These are phyloP conservation scores for Vinca major DNA, from an alignment of 305 asterid species.

Conservation along the genomic window DNA sequence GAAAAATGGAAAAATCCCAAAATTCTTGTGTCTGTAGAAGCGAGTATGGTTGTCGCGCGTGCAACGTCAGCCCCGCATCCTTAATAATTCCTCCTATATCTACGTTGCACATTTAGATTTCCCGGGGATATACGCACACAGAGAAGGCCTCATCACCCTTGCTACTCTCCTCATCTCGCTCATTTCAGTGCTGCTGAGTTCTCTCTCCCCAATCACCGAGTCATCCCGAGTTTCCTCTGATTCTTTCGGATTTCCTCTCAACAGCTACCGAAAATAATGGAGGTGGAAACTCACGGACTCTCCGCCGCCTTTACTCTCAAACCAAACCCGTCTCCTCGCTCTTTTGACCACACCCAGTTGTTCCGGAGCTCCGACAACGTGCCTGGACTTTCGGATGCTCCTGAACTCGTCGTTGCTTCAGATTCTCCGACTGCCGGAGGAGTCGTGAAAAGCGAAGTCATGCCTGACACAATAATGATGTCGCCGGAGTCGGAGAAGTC, in stretches of 20 bases:
- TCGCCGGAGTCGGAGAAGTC: neutral
- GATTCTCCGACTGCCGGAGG: constrained; percentile 8
- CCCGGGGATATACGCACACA: too few species aligned
- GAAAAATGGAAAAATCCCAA: too few species aligned
- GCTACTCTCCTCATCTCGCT: too few species aligned
- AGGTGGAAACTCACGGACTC: constrained; percentile 38
- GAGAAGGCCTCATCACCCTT: too few species aligned
- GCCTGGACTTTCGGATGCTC: neutral
- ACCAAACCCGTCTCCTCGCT: constrained; percentile 13
- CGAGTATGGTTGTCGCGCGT: too few species aligned
- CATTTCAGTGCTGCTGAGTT: too few species aligned
- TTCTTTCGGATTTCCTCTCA: constrained; percentile 2
- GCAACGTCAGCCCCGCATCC: too few species aligned
- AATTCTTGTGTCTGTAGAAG: too few species aligned
- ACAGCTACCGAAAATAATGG: constrained; percentile 25
- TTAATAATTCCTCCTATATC: too few species aligned
- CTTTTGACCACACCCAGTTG: constrained; percentile 6
- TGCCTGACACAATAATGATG: neutral
- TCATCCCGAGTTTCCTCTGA: constrained; percentile 7
- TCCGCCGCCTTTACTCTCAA: constrained; percentile 18
- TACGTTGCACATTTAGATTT: too few species aligned
- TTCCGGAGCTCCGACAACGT: constrained; percentile 16
- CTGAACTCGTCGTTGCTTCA: neutral
- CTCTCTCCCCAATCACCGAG: neutral
- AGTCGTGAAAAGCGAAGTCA: neutral